Base-by-base conservation (phyloP, 2,329 filamentous ascomycete genomes). In the Microcyclospora pomicola region DNA sequence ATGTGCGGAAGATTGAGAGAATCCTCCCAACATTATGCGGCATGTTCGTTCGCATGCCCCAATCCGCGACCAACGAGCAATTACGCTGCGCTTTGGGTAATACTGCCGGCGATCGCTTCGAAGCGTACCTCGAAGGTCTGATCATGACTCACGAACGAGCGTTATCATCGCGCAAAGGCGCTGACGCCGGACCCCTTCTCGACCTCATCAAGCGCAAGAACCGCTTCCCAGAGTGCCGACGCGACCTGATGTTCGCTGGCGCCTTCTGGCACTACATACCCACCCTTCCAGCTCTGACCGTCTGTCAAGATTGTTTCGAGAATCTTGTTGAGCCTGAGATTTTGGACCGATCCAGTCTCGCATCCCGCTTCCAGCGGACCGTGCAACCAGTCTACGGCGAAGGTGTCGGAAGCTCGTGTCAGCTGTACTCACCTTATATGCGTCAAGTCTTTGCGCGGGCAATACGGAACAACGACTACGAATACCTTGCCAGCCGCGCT, bases 301-400 rank as follows among this genome's bases (percentile, higher is more conserved):
- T 93, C 3, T 96, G 87, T 59, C 76, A 82, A 46, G 83, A 88
- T 58, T 96, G 87, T 58, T 94, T 82, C 55, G 73, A 83, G 12
- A 77, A 84, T 15, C 72, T 84, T 1, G 74, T 94, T n/a, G 75
- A 72, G 59, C 85, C 86, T 1, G 65, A 75, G 36, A 61, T 78
- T 2, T 60, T 68, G 30, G 63, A 61, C 31, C 30, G 27, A 16
- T 34, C 29, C 11, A 34, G 40, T 7, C 65, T 87, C 15, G 76
- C 80, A 9, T 63, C 70, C 13, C 73, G 78, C 46, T 82, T 91
- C 48, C 75, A 73, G 44, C 68, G 70, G 39, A 67, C 72, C 11
- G 67, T 75, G 15, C 71, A 75, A 45, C 66, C 68, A 10, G 59
- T 80, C 5, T 66, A 71, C 2, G 55, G 65, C 0, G 60, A 65